Conservation (phyloP, 148 eudicot genomes). For the Pouteria glomerata region DNA sequence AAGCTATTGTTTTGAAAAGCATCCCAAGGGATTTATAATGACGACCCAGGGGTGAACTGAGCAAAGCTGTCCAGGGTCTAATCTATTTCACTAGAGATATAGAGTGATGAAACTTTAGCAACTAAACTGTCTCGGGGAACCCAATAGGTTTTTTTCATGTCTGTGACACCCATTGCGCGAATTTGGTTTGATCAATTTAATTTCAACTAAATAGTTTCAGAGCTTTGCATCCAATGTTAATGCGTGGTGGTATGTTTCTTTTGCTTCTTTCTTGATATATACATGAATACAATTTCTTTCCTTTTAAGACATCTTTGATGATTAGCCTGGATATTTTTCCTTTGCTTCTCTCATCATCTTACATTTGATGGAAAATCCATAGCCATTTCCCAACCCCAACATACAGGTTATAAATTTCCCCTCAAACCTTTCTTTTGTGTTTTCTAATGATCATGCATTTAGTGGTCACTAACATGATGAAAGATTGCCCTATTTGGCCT, state of each 20-base stretch:
- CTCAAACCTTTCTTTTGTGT: neutral
- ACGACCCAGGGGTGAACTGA: too few relatives aligned
- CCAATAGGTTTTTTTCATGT: too few relatives aligned
- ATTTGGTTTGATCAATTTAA: neutral
- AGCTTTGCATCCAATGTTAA: neutral
- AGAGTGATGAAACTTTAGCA: too few relatives aligned
- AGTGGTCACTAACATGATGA: neutral
- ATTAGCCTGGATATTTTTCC: neutral
- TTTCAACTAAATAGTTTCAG: neutral
- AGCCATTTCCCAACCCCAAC: neutral
- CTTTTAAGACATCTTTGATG: neutral
- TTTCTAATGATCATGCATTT: neutral
- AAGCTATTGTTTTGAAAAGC: too few relatives aligned
- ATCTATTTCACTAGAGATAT: too few relatives aligned
- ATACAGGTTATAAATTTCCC: neutral
- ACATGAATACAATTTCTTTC: neutral
- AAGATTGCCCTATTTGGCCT: neutral
- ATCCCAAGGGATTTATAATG: too few relatives aligned
- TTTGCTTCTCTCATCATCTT: neutral
- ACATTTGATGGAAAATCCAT: too few relatives aligned
- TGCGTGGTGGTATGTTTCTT: neutral
- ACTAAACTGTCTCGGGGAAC: too few relatives aligned
- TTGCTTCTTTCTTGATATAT: neutral
- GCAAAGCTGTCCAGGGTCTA: too few relatives aligned
- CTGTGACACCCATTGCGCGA: neutral